Percentiles rank a stretch among this genome's conserved stretches.
These are phyloP conservation scores for Kodamaea sp. DNA, from an alignment of 1,139 yeast species.

Conservation along the genomic window DNA sequence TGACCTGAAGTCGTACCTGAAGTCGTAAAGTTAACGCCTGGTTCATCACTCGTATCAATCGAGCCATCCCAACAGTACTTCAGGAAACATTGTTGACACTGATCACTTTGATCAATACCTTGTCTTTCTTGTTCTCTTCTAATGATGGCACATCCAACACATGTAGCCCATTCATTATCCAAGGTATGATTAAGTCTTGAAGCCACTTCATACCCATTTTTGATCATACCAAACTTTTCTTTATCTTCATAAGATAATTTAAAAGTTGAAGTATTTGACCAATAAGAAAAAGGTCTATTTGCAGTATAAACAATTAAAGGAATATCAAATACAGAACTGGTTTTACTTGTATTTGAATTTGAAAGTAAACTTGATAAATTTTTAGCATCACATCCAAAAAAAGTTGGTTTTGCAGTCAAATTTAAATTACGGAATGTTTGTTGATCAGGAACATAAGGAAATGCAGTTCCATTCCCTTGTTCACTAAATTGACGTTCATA, in stretches of 20 bases:
- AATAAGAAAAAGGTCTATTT: constrained; percentile 38
- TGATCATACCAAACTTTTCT: constrained; percentile 36
- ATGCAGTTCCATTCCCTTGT: constrained; percentile 25
- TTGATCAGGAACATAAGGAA: constrained; percentile 39
- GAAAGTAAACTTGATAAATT: constrained; percentile 34
- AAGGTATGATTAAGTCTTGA: constrained; percentile 28
- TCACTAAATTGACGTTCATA: constrained; percentile 28
- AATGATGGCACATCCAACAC: constrained; percentile 42
- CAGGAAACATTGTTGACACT: constrained; percentile 37
- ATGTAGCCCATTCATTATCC: constrained; percentile 37
- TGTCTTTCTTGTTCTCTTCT: constrained; percentile 42
- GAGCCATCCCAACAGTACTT: constrained; percentile 44
- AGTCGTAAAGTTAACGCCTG: constrained; percentile 38
- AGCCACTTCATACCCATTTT: constrained; percentile 34
- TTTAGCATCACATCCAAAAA: constrained; percentile 43
- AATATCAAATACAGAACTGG: constrained; percentile 20
- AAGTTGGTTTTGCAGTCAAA: constrained; percentile 41
- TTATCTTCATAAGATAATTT: constrained; percentile 31
- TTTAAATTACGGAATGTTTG: constrained; percentile 31
- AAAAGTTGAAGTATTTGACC: constrained; percentile 36
- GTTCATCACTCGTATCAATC: constrained; percentile 10
- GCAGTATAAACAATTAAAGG: constrained; percentile 40
- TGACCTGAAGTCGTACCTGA: constrained; percentile 43
- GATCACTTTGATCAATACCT: constrained; percentile 35
- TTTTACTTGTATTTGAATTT: constrained; percentile 4